Evolutionary conservation across 176 grass and related monocot species (phyloP), one percentile per base, ranked within the genome.

Genomic region (Themeda triandra): DNA sequence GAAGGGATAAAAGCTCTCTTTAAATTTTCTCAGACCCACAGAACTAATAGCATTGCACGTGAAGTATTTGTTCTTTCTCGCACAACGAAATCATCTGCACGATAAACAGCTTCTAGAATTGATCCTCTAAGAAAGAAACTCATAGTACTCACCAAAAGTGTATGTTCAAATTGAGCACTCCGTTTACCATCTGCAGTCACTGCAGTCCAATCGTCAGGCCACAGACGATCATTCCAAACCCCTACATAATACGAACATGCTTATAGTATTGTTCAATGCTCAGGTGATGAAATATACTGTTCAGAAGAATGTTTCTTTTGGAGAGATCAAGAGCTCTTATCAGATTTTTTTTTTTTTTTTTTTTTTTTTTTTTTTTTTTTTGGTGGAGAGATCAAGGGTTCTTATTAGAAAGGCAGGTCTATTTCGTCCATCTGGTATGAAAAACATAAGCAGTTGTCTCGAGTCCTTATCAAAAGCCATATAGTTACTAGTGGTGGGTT

Each of bases 161-260:
- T 98, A 65, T 98, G 96, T 54, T 94, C 96, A 87, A 98, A 98
- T 63, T 98, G 93, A 90, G 96, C 96, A 67, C 96, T 98, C 18
- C 87, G 91, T 95, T 98, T 98, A 72, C 93, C 96, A 89, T 98
- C 96, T 77, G 87, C 87, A 73, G 96, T 95, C 63, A 90, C 96
- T 31, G 87, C 93, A 63, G 96, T 99, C 97, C 97, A 99, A 37
- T 92, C 93, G 14, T 96, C 97, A 77, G 97, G 97, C 97, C 96
- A 99, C 49, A 96, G 65, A 19, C 89, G 80, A 73, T 96, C 93
- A 87, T 77, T 88, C 96, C 97, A 99, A 73, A 89, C 79, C 86
- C 97, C 93, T 99, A 30, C 56, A 87, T 48, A 87, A 86, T 73
- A 87, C 54, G 25, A 73, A 30, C 72, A 13, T 80, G 13, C 82